Percentiles rank a stretch among this genome's conserved stretches.
Evolutionary conservation across 2,329 filamentous ascomycete genomes (phyloP).

Genomic region (Niveomyces coronatus): DNA sequence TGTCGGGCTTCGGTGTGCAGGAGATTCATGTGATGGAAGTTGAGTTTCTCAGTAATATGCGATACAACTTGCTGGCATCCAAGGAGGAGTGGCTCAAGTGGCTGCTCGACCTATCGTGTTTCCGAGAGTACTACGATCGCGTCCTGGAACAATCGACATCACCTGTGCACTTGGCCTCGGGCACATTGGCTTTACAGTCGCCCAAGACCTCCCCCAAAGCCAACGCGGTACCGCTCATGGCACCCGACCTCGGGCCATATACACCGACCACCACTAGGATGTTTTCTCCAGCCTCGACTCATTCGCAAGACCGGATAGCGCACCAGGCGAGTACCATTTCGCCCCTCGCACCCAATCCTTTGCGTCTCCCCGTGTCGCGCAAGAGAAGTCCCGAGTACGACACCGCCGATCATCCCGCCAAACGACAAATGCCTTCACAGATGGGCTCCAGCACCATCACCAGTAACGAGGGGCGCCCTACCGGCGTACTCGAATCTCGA

Average conservation of each 20-base stretch:
- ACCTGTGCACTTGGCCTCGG: conserved; percentile 27
- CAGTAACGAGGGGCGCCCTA: neutral
- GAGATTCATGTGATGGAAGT: conserved; percentile 99
- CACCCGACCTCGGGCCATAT: conserved; percentile 21
- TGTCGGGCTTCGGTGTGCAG: conserved; percentile 83
- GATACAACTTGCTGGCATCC: conserved; percentile 83
- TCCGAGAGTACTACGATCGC: conserved; percentile 71
- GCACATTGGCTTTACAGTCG: conserved; percentile 25
- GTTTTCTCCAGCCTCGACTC: conserved; percentile 31
- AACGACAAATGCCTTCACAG: conserved; percentile 30
- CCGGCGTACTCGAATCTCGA: conserved; percentile 26
- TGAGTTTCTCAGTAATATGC: conserved; percentile 98
- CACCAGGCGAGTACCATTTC: conserved; percentile 33
- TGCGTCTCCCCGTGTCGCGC: conserved; percentile 28
- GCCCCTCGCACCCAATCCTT: conserved; percentile 38
- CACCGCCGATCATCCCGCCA: conserved; percentile 42
- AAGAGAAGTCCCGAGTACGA: conserved; percentile 45
- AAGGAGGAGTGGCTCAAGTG: conserved; percentile 79
- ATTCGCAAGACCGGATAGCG: conserved; percentile 28
- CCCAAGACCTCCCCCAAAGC: conserved; percentile 41
- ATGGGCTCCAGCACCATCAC: conserved; percentile 3
- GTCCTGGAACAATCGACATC: conserved; percentile 41
- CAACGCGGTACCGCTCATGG: conserved; percentile 19
- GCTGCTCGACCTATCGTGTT: conserved; percentile 73
- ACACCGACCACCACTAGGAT: conserved; percentile 23